Percentiles rank a stretch among this genome's conserved stretches.
Conservation (phyloP, 2,329 filamentous ascomycete genomes). For the Samsoniella hepiali region DNA sequence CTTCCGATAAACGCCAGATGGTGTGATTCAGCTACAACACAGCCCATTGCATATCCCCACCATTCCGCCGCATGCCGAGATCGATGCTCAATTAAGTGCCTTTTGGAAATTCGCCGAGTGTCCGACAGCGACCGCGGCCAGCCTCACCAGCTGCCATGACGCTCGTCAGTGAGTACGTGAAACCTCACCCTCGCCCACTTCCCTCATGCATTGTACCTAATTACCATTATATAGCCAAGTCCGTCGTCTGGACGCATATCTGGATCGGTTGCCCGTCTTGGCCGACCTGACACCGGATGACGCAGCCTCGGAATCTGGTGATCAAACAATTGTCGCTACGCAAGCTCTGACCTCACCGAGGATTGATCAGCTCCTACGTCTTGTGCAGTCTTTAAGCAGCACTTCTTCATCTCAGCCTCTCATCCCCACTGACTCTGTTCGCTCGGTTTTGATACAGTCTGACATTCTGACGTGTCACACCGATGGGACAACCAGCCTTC, state of each 20-base stretch:
- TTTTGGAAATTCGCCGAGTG: conserved; percentile 7
- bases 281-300: conserved; percentile 42
- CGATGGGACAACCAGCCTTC: conserved; percentile 3
- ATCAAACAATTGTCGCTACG: conserved; percentile 34
- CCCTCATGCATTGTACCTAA: conserved; percentile 20
- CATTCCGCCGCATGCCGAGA: background rate
- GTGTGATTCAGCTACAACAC: conserved; percentile 5
- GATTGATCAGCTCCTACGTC: conserved; percentile 60
- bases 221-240: conserved; percentile 47
- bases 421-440: conserved; percentile 58
- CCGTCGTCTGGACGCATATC: conserved; percentile 60
- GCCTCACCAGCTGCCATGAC: conserved; percentile 36
- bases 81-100: conserved; percentile 17
- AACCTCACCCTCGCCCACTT: background rate
- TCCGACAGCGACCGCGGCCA: conserved; percentile 3
- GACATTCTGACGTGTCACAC: conserved; percentile 37
- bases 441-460: conserved; percentile 60
- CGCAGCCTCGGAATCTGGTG: conserved; percentile 36
- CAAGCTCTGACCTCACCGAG: conserved; percentile 50
- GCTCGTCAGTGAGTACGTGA: conserved; percentile 46
- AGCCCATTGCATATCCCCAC: conserved; percentile 1
- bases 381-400: conserved; percentile 69
- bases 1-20: conserved; percentile 16
- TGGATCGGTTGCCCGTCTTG: conserved; percentile 55
- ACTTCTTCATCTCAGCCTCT: conserved; percentile 62